Conservation (phyloP, 2,329 filamentous ascomycete genomes). For the Penicillium glabrum region DNA sequence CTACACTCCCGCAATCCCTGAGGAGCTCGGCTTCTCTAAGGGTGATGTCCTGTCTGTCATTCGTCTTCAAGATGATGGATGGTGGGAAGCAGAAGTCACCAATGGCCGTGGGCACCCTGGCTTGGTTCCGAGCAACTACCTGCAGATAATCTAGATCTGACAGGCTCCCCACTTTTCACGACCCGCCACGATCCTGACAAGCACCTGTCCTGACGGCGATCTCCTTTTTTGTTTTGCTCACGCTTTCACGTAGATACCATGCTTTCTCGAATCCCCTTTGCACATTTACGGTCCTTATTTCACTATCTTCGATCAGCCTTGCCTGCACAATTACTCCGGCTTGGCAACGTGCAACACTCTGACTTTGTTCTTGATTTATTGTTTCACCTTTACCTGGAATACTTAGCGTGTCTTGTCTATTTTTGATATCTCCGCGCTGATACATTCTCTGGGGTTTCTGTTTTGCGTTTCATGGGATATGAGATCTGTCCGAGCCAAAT, state of each 20-base stretch:
- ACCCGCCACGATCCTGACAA: slow-evolving; percentile 24
- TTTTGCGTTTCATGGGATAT: neutral
- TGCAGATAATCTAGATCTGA: slow-evolving; percentile 55
- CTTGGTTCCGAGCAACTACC: slow-evolving; percentile 66
- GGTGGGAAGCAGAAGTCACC: slow-evolving; percentile 97
- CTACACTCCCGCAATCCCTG: slow-evolving; percentile 91
- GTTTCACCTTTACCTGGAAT: slow-evolving; percentile 2
- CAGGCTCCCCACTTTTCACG: slow-evolving; percentile 20
- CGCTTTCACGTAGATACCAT: slow-evolving; percentile 15
- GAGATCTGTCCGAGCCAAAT: slow-evolving; percentile 19
- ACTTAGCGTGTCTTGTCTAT: slow-evolving; percentile 13
- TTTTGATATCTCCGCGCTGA: slow-evolving; percentile 6
- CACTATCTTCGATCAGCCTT: slow-evolving; percentile 3
- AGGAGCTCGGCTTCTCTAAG: slow-evolving; percentile 90
- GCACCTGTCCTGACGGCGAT: slow-evolving; percentile 19
- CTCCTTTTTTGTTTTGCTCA: neutral
- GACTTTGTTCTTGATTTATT: slow-evolving; percentile 4
- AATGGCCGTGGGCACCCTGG: slow-evolving; percentile 50
- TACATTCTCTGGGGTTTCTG: neutral
- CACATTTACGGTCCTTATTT: slow-evolving; percentile 21
- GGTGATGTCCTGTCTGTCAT: slow-evolving; percentile 87
- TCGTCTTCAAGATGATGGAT: slow-evolving; percentile 92
- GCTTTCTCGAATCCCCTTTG: slow-evolving; percentile 12
- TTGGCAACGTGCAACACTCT: slow-evolving; percentile 6
- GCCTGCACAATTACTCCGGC: slow-evolving; percentile 7